phyloP scores from a whole-genome alignment of 2,329 filamentous ascomycete species.

The Colletotrichum phormii region DNA sequence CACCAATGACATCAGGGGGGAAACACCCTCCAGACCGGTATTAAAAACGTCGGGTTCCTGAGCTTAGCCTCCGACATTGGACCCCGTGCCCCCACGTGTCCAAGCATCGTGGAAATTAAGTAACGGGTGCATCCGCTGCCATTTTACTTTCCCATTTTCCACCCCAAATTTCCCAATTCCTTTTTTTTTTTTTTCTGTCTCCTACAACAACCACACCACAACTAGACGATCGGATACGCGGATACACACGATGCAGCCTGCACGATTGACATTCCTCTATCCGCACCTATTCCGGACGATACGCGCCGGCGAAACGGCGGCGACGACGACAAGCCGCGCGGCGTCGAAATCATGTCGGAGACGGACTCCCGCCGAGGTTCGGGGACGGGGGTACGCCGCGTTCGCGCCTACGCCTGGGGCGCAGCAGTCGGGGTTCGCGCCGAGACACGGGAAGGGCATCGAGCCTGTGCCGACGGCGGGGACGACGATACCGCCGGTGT shows the following conservation, averaged over 20 bases:
- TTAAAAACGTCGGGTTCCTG: slow-evolving; percentile 3
- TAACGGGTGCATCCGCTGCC: not conserved
- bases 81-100: slow-evolving; percentile 22
- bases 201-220: not conserved
- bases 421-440: slow-evolving; percentile 59
- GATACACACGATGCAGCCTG: slow-evolving; percentile 65
- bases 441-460: slow-evolving; percentile 70
- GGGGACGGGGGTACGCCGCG: slow-evolving; percentile 44
- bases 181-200: not conserved
- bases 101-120: slow-evolving; percentile 24
- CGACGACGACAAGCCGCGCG: slow-evolving; percentile 49
- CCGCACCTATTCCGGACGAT: slow-evolving; percentile 72
- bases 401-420: slow-evolving; percentile 50
- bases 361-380: slow-evolving; percentile 36
- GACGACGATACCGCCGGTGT: slow-evolving; percentile 39
- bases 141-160: not conserved
- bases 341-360: slow-evolving; percentile 27
- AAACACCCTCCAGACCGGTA: not conserved
- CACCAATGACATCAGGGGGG: slow-evolving; percentile 30
- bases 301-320: slow-evolving; percentile 57
- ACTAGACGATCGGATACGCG: not conserved
- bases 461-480: slow-evolving; percentile 56
- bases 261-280: slow-evolving; percentile 75
- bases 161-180: not conserved
- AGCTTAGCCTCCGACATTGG: slow-evolving; percentile 15